Evolutionary conservation across 768 basidiomycete genomes (phyloP).

Genomic region (Tubosaeta brunneosetosa): DNA sequence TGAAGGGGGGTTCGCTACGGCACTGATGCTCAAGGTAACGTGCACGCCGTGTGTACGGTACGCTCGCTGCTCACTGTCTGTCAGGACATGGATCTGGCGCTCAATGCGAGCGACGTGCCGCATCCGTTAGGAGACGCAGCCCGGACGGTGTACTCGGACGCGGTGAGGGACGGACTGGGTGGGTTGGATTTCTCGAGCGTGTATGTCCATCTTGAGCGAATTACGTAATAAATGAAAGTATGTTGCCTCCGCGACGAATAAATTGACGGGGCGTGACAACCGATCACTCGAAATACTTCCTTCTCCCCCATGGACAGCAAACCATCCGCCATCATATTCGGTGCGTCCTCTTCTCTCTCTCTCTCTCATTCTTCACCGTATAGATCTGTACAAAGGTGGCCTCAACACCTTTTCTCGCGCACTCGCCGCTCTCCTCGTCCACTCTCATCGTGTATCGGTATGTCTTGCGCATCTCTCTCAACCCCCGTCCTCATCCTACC

Average conservation of each 20-base stretch:
- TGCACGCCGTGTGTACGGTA: not conserved
- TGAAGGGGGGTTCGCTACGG: conserved; percentile 81
- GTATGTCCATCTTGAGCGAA: conserved; percentile 53
- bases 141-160: conserved; percentile 54
- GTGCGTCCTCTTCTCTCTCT: conserved; percentile 37
- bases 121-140: conserved; percentile 68
- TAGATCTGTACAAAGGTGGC: conserved; percentile 49
- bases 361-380: conserved; percentile 1
- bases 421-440: conserved; percentile 60
- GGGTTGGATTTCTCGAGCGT: conserved; percentile 79
- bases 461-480: conserved; percentile 55
- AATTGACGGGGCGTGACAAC: conserved; percentile 21
- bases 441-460: conserved; percentile 17
- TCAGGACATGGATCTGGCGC: conserved; percentile 84
- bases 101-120: conserved; percentile 43
- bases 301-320: conserved; percentile 20
- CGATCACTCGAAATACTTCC: conserved; percentile 12
- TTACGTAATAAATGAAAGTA: conserved; percentile 18
- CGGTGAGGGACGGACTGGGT: conserved; percentile 52
- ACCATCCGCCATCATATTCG: conserved; percentile 73
- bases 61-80: not conserved
- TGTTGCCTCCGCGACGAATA: conserved; percentile 12
- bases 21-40: conserved; percentile 75
- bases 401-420: conserved; percentile 75
- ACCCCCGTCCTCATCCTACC: conserved; percentile 36